Percentiles rank a stretch among this genome's conserved stretches.
Evolutionary conservation across 441 rosid genomes (phyloP).

Genomic region (Dalechampia spathulata): DNA sequence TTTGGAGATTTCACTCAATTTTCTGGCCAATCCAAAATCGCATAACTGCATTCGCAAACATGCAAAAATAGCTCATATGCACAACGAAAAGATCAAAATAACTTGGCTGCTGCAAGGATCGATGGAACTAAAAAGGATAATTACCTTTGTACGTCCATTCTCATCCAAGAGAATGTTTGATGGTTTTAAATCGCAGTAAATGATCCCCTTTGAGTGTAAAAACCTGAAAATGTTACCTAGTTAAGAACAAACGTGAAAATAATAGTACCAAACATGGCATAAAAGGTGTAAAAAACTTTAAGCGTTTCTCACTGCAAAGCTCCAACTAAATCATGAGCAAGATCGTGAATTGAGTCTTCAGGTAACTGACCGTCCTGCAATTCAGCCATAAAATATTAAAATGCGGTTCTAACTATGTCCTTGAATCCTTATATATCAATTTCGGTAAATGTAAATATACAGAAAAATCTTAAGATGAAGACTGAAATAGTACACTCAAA

Average conservation of each 20-base stretch:
- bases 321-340: conserved; percentile 68
- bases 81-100: conserved; percentile 8
- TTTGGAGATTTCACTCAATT: conserved; percentile 66
- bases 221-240: conserved; percentile 34
- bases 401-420: conserved; percentile 3
- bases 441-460: background rate
- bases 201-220: conserved; percentile 84
- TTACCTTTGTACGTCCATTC: conserved; percentile 83
- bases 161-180: conserved; percentile 93
- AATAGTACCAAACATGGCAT: conserved; percentile 4
- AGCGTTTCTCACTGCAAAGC: conserved; percentile 69
- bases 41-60: conserved; percentile 73
- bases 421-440: conserved; percentile 5
- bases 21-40: conserved; percentile 94
- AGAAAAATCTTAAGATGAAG: background rate
- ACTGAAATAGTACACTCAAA: background rate
- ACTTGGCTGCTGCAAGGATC: background rate
- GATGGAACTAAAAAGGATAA: background rate
- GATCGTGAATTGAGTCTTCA: conserved; percentile 83
- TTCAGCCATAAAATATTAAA: conserved; percentile 8
- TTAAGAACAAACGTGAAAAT: conserved; percentile 15
- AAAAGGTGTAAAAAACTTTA: background rate
- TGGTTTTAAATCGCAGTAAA: conserved; percentile 92
- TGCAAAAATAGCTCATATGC: conserved; percentile 5
- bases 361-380: conserved; percentile 85